Evolutionary conservation across 768 basidiomycete species (phyloP).

Genomic region (Megacollybia marginata): DNA sequence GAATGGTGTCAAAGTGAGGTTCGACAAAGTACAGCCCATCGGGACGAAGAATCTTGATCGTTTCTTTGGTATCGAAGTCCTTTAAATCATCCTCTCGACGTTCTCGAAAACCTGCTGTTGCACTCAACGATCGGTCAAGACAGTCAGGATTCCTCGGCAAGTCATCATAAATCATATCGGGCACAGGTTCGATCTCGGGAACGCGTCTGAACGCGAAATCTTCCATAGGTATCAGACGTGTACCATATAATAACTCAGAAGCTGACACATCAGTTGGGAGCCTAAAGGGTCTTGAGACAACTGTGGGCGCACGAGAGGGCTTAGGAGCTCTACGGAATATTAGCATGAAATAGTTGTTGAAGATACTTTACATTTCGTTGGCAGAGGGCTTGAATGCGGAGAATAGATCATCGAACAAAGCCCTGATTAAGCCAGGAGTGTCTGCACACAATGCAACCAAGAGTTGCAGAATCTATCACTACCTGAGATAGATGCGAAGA

Average conservation of each 20-base stretch:
- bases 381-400: conserved; percentile 31
- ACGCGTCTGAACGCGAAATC: conserved; percentile 70
- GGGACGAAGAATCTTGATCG: conserved; percentile 66
- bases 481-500: no score
- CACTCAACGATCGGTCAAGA: conserved; percentile 73
- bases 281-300: conserved; percentile 18
- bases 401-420: conserved; percentile 46
- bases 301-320: conserved; percentile 20
- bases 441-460: conserved; percentile 76
- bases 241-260: not conserved
- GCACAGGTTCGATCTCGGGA: conserved; percentile 70
- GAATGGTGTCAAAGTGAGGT: conserved; percentile 62
- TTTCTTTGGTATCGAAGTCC: conserved; percentile 58
- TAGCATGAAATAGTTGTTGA: no score
- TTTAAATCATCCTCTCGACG: conserved; percentile 68
- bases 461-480: no score
- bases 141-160: conserved; percentile 86
- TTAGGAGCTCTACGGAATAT: conserved; percentile 19
- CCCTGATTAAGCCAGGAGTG: conserved; percentile 51
- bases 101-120: conserved; percentile 72
- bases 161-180: conserved; percentile 90
- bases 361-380: conserved; percentile 7
- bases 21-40: conserved; percentile 63
- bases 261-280: conserved; percentile 26
- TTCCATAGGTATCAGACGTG: conserved; percentile 41